phyloP scores from a whole-genome alignment of 139 green algal genomes.

The Micractinium conductrix region DNA sequence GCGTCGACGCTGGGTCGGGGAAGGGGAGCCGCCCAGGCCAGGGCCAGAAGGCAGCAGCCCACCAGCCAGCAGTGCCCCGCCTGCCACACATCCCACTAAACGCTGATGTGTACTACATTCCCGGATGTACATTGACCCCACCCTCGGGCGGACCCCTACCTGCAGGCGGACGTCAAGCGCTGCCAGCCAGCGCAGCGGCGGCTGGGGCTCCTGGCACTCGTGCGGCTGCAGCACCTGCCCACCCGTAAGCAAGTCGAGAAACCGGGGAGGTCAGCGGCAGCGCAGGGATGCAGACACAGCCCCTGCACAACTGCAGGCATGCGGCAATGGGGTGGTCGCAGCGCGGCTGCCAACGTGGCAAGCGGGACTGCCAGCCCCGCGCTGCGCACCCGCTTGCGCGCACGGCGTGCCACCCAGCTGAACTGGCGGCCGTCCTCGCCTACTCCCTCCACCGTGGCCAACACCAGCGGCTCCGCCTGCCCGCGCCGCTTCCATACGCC shows the following conservation, averaged over 20 bases:
- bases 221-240: conserved; percentile 2
- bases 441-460: not conserved
- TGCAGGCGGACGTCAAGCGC: not conserved
- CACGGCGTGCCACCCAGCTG: not conserved
- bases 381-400: not conserved
- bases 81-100: too few relatives aligned
- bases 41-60: too few relatives aligned
- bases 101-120: too few relatives aligned
- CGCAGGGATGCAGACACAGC: not conserved
- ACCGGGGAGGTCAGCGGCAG: too few relatives aligned
- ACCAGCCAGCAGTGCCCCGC: too few relatives aligned
- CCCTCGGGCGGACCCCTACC: too few relatives aligned
- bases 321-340: not conserved
- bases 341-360: too few relatives aligned
- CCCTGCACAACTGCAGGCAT: not conserved
- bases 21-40: too few relatives aligned
- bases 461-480: not conserved
- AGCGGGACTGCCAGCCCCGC: not conserved
- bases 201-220: not conserved
- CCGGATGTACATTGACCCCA: too few relatives aligned
- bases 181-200: not conserved
- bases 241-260: not conserved
- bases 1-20: too few relatives aligned
- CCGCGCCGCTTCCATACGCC: not conserved
- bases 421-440: not conserved